These are phyloP conservation scores for Colletotrichum graminicola DNA, from an alignment of 2,329 filamentous ascomycete genomes.

Conservation along the genomic window DNA sequence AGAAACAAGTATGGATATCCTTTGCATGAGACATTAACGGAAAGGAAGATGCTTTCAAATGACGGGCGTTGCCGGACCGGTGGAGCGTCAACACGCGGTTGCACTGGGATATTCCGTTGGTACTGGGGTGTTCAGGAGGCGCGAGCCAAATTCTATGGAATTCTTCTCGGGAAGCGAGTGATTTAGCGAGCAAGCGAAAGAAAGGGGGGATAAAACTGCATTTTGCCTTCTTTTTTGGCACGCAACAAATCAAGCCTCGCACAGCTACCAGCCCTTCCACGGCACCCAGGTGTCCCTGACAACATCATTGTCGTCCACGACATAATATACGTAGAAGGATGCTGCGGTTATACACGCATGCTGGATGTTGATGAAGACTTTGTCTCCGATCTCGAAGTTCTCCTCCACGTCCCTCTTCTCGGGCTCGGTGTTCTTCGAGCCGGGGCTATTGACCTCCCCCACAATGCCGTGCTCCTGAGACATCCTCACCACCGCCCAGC, in stretches of 20 bases:
- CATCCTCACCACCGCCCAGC: conserved; percentile 52
- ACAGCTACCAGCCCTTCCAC: conserved; percentile 53
- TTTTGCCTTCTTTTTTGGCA: not conserved
- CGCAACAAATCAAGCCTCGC: not conserved
- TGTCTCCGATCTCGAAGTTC: conserved; percentile 51
- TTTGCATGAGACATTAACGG: conserved; percentile 53
- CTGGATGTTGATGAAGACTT: conserved; percentile 49
- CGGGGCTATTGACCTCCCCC: conserved; percentile 19
- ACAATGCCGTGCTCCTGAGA: conserved; percentile 56
- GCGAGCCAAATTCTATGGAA: not conserved
- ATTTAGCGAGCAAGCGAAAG: not conserved
- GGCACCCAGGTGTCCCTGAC: conserved; percentile 53
- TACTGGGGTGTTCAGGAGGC: not conserved
- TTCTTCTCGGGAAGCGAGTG: no score
- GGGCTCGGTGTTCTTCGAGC: conserved; percentile 36
- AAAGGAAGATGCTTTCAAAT: not conserved
- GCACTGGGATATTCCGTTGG: no score
- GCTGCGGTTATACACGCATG: conserved; percentile 55
- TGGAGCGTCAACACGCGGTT: no score
- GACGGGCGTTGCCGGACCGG: not conserved
- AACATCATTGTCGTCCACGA: conserved; percentile 52
- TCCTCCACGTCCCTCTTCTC: conserved; percentile 44
- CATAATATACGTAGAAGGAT: conserved; percentile 52
- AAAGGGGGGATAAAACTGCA: not conserved
- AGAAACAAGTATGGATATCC: conserved; percentile 62